A percentile compares a stretch with the other conserved stretches of the same genome.
Conservation (phyloP, 1,284 basidiomycete species). For the Papiliotrema terrestris region DNA sequence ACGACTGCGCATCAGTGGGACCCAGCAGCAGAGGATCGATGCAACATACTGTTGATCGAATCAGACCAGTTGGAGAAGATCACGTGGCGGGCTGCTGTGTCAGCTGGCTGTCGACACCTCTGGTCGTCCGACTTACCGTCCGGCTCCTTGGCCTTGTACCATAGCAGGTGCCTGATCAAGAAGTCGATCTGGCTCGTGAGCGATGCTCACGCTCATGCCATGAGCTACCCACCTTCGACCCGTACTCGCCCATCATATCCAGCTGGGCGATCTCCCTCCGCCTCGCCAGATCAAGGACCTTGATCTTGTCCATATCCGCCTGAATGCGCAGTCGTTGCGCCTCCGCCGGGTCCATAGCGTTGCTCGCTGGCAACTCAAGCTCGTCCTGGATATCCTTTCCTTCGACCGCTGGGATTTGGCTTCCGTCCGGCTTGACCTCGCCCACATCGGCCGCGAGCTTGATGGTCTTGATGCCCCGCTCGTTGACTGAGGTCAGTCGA, state of each 20-base stretch:
- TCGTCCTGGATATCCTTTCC: neutral
- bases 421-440: neutral
- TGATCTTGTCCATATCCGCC: slow-evolving; percentile 11
- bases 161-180: slow-evolving; percentile 42
- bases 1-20: slow-evolving; percentile 30
- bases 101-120: neutral
- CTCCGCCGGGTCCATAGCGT: neutral
- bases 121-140: slow-evolving; percentile 4
- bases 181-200: slow-evolving; percentile 37
- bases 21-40: neutral
- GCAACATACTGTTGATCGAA: slow-evolving; percentile 35
- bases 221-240: slow-evolving; percentile 40
- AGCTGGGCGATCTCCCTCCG: slow-evolving; percentile 24
- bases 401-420: neutral
- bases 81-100: slow-evolving; percentile 34
- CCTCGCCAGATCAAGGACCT: slow-evolving; percentile 20
- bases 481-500: slow-evolving; percentile 39
- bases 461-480: slow-evolving; percentile 87
- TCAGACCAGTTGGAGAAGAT: slow-evolving; percentile 48
- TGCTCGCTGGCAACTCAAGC: neutral
- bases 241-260: slow-evolving; percentile 45
- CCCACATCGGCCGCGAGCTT: slow-evolving; percentile 54
- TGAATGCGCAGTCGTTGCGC: neutral
- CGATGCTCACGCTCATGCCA: neutral
- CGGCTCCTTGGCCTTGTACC: slow-evolving; percentile 22